Evolutionary conservation across 371 early-diverging fungal genomes (phyloP).

Genomic region (Dinochytrium kinnereticum): DNA sequence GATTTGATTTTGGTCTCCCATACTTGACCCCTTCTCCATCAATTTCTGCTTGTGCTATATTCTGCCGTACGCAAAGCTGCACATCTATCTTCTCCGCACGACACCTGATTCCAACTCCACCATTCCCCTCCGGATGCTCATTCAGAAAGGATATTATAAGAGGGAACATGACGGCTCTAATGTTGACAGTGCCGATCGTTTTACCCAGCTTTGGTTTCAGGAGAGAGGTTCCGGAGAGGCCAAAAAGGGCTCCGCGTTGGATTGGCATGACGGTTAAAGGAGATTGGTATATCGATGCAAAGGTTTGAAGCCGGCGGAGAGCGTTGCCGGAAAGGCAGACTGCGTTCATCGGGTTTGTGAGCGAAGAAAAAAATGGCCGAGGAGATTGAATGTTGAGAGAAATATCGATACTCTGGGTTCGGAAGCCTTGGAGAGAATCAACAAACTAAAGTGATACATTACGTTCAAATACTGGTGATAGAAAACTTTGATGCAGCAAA

Average conservation of each 20-base stretch:
- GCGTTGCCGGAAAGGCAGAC: conserved; percentile 46
- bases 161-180: conserved; percentile 45
- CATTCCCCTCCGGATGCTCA: conserved; percentile 43
- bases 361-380: conserved; percentile 39
- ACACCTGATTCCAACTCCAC: conserved; percentile 51
- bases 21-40: too few relatives aligned
- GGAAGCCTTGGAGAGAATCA: conserved; percentile 72
- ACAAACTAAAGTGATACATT: conserved; percentile 46
- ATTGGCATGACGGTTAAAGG: conserved; percentile 53
- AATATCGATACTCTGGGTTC: conserved; percentile 66
- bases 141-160: conserved; percentile 45
- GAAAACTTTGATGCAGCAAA: too few relatives aligned
- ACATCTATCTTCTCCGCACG: conserved; percentile 49
- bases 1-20: conserved; percentile 19
- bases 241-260: conserved; percentile 49
- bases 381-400: conserved; percentile 61
- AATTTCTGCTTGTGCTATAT: conserved; percentile 17
- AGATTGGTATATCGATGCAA: conserved; percentile 53
- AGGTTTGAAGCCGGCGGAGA: conserved; percentile 35
- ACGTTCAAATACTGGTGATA: too few relatives aligned
- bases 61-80: conserved; percentile 47
- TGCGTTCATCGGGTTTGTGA: conserved; percentile 44
- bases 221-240: not conserved
- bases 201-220: conserved; percentile 54
- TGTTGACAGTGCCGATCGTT: conserved; percentile 40